phyloP scores from a whole-genome alignment of 306 rosid species.

The Citrullus colocynthis region DNA sequence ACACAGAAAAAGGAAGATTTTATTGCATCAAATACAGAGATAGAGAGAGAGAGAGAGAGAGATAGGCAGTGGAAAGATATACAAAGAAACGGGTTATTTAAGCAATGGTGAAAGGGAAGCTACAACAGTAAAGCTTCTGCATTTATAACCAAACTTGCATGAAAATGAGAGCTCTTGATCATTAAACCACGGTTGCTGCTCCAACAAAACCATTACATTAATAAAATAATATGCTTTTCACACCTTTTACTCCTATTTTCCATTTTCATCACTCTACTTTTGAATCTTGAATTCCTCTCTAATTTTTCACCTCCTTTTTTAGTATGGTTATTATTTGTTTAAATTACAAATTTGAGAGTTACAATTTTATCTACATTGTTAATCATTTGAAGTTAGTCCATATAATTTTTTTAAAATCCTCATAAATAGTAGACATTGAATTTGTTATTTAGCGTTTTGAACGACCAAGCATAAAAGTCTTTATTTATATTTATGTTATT shows the following conservation, averaged over 20 bases:
- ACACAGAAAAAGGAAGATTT: constrained; percentile 3
- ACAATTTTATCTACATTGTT: too few species aligned
- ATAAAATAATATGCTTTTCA: not conserved
- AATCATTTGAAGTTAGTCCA: too few species aligned
- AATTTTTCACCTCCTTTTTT: constrained; percentile 8
- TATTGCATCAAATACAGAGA: constrained; percentile 5
- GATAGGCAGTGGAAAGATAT: not conserved
- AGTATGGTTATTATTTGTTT: too few species aligned
- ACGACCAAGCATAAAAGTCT: too few species aligned
- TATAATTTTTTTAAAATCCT: too few species aligned
- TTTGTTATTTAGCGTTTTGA: too few species aligned
- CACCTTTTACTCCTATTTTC: not conserved
- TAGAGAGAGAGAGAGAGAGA: not conserved
- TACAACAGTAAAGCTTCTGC: not conserved
- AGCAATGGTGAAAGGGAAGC: constrained; percentile 9
- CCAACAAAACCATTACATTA: constrained; percentile 26
- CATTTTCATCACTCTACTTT: not conserved
- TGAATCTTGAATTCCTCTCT: constrained; percentile 10
- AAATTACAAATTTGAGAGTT: too few species aligned
- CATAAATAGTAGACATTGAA: too few species aligned
- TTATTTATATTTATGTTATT: too few species aligned
- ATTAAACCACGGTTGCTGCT: constrained; percentile 84
- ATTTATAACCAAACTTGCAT: constrained; percentile 77
- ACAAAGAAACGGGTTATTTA: constrained; percentile 12
- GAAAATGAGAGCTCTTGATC: constrained; percentile 75